These are phyloP conservation scores for Evernia prunastri DNA, from an alignment of 495 filamentous ascomycete species.

Conservation along the genomic window DNA sequence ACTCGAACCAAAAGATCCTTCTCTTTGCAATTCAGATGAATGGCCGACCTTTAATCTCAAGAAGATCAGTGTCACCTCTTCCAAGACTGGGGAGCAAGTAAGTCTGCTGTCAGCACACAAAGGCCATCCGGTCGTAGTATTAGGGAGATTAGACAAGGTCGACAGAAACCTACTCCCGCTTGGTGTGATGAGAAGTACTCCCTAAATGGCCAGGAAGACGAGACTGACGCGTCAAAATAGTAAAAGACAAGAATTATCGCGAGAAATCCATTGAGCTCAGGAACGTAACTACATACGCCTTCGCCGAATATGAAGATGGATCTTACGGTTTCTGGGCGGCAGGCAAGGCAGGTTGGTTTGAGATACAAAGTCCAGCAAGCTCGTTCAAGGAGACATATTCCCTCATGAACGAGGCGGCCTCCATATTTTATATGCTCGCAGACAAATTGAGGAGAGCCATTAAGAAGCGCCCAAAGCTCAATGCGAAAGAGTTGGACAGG, in stretches of 20 bases:
- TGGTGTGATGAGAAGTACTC: conserved; percentile 34
- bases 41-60: conserved; percentile 52
- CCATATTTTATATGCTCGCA: conserved; percentile 61
- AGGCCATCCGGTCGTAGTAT: conserved; percentile 49
- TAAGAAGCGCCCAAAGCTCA: conserved; percentile 18
- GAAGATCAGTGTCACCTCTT: conserved; percentile 47
- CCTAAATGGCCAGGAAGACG: neutral
- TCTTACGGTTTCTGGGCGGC: conserved; percentile 66
- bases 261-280: conserved; percentile 56
- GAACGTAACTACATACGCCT: conserved; percentile 59
- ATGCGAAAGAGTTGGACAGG: conserved; percentile 16
- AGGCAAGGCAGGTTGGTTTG: conserved; percentile 73
- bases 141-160: conserved; percentile 45
- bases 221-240: conserved; percentile 34
- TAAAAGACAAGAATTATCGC: conserved; percentile 41
- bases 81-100: conserved; percentile 44
- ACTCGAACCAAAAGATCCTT: conserved; percentile 48
- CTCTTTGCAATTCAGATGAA: conserved; percentile 50
- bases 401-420: conserved; percentile 62
- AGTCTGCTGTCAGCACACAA: conserved; percentile 49
- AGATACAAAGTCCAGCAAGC: conserved; percentile 53
- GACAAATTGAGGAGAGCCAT: conserved; percentile 37
- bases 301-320: conserved; percentile 57
- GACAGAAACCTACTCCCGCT: conserved; percentile 40
- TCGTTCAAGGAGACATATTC: conserved; percentile 56